Evolutionary conservation across 176 grass and related monocot genomes (phyloP).

Genomic region (Lolium rigidum): DNA sequence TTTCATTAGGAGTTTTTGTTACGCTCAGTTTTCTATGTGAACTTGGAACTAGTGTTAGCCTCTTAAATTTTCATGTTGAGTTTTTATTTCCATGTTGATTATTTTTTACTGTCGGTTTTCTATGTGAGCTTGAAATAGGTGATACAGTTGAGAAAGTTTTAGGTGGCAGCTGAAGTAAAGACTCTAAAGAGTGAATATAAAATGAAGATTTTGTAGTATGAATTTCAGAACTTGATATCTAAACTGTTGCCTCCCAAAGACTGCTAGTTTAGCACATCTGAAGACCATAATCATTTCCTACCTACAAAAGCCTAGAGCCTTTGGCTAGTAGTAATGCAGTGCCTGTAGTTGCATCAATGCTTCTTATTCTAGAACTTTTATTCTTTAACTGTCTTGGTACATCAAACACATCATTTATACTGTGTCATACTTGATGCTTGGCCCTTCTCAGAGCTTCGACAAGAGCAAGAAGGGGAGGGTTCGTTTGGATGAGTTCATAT

Average conservation of each 20-base stretch:
- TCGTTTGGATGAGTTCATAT: conserved; percentile 85
- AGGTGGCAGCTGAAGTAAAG: background rate
- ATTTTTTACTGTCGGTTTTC: background rate
- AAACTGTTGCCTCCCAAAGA: too few species aligned
- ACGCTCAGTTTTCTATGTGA: background rate
- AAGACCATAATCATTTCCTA: conserved; percentile 13
- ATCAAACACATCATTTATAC: too few species aligned
- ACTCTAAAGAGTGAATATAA: background rate
- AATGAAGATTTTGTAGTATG: background rate
- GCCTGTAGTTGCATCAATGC: background rate
- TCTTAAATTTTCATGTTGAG: background rate
- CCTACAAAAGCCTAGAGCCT: background rate
- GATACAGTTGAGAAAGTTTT: background rate
- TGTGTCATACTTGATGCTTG: too few species aligned
- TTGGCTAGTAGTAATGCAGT: background rate
- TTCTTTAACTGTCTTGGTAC: too few species aligned
- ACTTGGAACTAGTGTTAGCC: background rate
- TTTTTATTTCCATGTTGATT: background rate
- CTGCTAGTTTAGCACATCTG: background rate
- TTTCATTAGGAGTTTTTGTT: background rate
- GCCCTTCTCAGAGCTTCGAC: conserved; percentile 71
- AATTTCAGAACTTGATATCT: too few species aligned
- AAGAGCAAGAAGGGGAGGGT: conserved; percentile 89
- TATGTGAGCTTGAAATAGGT: background rate
- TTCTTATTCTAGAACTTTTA: background rate